Evolutionary conservation across 345 rosid genomes (phyloP).

Genomic region (Anacardium occidentale): DNA sequence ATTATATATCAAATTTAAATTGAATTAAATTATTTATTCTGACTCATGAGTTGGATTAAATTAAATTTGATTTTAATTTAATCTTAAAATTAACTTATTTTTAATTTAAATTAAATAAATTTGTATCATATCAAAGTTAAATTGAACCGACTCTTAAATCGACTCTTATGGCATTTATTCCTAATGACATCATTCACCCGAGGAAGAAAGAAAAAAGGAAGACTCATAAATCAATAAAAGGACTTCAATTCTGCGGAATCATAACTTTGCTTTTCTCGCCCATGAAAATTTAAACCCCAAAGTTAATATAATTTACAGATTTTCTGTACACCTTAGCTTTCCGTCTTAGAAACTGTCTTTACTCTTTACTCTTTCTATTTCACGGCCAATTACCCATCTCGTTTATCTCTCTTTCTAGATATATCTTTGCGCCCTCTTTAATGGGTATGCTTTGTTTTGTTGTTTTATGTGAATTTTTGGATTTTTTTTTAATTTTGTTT

Average conservation of each 20-base stretch:
- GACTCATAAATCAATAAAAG: too few relatives aligned
- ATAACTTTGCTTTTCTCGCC: slow-evolving; percentile 30
- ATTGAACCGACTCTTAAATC: too few relatives aligned
- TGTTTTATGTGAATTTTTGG: slow-evolving; percentile 18
- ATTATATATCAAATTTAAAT: too few relatives aligned
- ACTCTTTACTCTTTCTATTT: slow-evolving; percentile 9
- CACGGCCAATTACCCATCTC: neutral
- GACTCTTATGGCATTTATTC: too few relatives aligned
- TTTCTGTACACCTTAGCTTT: slow-evolving; percentile 18
- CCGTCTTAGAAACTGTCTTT: slow-evolving; percentile 15
- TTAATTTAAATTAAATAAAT: too few relatives aligned
- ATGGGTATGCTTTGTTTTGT: slow-evolving; percentile 24
- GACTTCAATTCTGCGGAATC: slow-evolving; percentile 27
- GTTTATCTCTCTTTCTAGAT: slow-evolving; percentile 10
- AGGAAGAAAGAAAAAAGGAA: too few relatives aligned
- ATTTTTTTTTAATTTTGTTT: slow-evolving; percentile 16
- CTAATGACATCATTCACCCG: too few relatives aligned
- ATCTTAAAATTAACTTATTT: too few relatives aligned
- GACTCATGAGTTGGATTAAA: too few relatives aligned
- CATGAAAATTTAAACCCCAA: neutral
- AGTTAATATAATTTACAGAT: neutral
- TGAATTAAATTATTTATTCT: too few relatives aligned
- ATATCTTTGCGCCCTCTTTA: slow-evolving; percentile 25
- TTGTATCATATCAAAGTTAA: too few relatives aligned
- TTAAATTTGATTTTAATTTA: too few relatives aligned